Evolutionary conservation across 140 eudicot genomes (phyloP), one percentile per base, ranked within the genome.

Genomic region (Flaveria floridana): DNA sequence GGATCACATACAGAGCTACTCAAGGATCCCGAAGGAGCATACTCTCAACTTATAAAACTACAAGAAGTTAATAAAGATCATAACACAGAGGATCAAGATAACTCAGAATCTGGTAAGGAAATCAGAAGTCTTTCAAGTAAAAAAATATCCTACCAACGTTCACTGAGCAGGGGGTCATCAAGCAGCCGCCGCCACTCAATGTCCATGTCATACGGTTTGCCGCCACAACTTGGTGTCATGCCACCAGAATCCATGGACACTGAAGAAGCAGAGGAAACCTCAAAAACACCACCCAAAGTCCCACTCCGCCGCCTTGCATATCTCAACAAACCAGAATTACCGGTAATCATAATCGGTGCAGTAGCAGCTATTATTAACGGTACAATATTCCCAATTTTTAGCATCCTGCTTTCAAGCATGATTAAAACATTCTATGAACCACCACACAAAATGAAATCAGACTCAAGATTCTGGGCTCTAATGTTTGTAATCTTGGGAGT

Each of bases 11-110:
- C 63, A 15, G 85, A 89, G 76, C 80, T 92, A 53, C 88, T 92
- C 65, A 62, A 83, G 76, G 89, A 92, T 81, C 85, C 95, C 46
- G 96, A 91, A 77, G 97, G 97, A 75, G 89, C 91, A 65, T 91
- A 91, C 71, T 76, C 94, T 42, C 97, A 87, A 80, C 97, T 91
- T 63, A 84, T 91, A 68, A 83, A 75, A 77, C 65, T 89, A 68
- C 97, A 92, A 84, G 95, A 87, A 51, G 58, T 78, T 64, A 87
- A 74, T 28, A 79, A 51, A 23, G 76, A 77, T 56, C 47, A 73
- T 13, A 75, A 73, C 8, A 64, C 30, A 65, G 87, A 78, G 42
- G 87, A 64, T 16, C 84, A 62, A 51, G 89, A 79, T 1, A 86
- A 72, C 50, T 65, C 52, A 65, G 71, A 37, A 67, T 3, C 0